Evolutionary conservation across 2,329 filamentous ascomycete species (phyloP), one percentile per base, ranked within the genome.

Genomic region (Cercospora berteroae): DNA sequence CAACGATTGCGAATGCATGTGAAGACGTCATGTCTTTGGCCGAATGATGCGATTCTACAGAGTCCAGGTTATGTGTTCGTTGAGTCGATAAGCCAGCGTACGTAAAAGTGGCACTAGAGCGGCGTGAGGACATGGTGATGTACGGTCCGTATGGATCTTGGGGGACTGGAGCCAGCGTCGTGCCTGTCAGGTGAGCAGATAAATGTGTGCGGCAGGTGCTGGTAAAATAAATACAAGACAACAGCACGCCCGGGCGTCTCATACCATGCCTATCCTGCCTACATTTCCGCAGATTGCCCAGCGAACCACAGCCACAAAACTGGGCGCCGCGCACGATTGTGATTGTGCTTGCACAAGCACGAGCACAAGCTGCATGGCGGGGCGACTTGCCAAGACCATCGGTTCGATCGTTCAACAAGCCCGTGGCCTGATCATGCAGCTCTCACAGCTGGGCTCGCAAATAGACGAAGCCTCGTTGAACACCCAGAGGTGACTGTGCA

Each of bases 1-100:
- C 69, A 16, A 60, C 67, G 2, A 50, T 23, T 9, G 42, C 55
- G 33, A 64, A 67, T 10, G 57, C 52, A 9, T 59, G 20, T 13
- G 39, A 9, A 5, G 23, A 63, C 20, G 48, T 18, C 31, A 31
- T 56, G 12, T 55, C 18, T 27, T n/a, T 39, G 48, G 9, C 2
- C 29, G 12, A 20, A 18, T 13, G 10, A 5, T 20, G n/a, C 3
- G 55, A 10, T 20, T 5, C 29, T 10, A n/a, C 6, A 9, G 27
- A 8, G 8, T 31, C 18, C 5, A 6, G 16, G 4, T 25, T 16
- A 31, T 56, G 23, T n/a, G 18, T 1, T 29, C 16, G 55, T 57
- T 13, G 33, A 9, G 16, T 33, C 13, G 18, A 3, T 57, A 5
- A 31, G 55, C 25, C 7, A 57, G 16, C 8, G 4, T 33, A 13